phyloP scores from a whole-genome alignment of 2,329 filamentous ascomycete genomes.

The Fonsecaea monophora region DNA sequence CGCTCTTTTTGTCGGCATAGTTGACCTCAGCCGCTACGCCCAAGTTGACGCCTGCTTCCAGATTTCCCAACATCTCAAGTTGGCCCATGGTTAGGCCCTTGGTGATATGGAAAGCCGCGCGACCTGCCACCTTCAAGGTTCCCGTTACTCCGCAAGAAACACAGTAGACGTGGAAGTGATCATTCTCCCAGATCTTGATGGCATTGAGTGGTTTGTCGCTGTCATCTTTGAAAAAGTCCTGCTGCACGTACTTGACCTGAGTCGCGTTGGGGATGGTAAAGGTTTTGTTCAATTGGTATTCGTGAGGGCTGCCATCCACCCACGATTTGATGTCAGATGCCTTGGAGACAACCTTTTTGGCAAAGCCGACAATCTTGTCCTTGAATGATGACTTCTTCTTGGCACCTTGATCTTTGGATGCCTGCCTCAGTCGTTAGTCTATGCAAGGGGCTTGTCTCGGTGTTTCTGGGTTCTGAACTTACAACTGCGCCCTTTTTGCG shows the following conservation, averaged over 20 bases:
- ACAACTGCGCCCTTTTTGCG: not conserved
- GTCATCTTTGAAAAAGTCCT: conserved; percentile 2
- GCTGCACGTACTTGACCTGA: not conserved
- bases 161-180: not conserved
- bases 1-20: not conserved
- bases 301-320: not conserved
- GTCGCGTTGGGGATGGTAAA: not conserved
- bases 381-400: not conserved
- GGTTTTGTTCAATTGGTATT: not conserved
- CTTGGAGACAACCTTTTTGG: not conserved
- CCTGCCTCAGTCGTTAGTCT: not conserved
- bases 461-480: not conserved
- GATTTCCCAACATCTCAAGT: not conserved
- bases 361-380: not conserved
- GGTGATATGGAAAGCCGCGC: not conserved
- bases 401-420: not conserved
- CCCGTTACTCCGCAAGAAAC: not conserved
- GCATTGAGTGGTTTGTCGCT: not conserved
- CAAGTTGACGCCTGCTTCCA: not conserved
- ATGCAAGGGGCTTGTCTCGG: not conserved
- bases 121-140: not conserved
- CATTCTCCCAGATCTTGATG: conserved; percentile 1
- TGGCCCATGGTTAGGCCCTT: conserved; percentile 1
- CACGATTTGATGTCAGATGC: conserved; percentile 1
- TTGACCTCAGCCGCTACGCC: conserved; percentile 1